phyloP scores from a whole-genome alignment of 805 yeast genomes.

The Grigorovia jiainica region DNA sequence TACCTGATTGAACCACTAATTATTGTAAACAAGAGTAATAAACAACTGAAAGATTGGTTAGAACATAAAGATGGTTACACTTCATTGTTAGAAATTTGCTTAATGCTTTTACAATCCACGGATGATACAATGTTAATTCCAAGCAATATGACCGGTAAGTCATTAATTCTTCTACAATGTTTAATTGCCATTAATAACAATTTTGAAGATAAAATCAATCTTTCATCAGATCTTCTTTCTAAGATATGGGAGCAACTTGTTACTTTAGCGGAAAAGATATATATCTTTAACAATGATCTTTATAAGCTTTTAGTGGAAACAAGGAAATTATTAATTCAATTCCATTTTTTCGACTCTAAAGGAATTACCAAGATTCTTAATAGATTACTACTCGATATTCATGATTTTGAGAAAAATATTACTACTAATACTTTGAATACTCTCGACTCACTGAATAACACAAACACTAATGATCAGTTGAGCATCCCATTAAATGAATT shows the following conservation, averaged over 20 bases:
- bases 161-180: constrained; percentile 18
- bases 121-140: constrained; percentile 20
- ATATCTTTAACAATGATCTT: constrained; percentile 18
- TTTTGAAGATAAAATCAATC: background rate
- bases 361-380: constrained; percentile 13
- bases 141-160: constrained; percentile 18
- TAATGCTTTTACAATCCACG: constrained; percentile 18
- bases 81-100: constrained; percentile 11
- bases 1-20: constrained; percentile 16
- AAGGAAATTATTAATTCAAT: constrained; percentile 11
- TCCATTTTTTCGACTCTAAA: constrained; percentile 11
- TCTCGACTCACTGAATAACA: background rate
- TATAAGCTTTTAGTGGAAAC: constrained; percentile 19
- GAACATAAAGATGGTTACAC: constrained; percentile 15
- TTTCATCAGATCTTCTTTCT: constrained; percentile 6
- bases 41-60: constrained; percentile 16
- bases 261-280: constrained; percentile 13
- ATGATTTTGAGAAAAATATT: constrained; percentile 4
- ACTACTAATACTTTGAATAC: background rate
- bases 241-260: constrained; percentile 17
- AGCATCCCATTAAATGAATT: background rate
- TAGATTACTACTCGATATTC: constrained; percentile 9
- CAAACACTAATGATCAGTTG: background rate
- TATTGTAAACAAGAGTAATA: constrained; percentile 4
- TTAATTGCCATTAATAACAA: constrained; percentile 7